Percentiles rank a stretch among this genome's conserved stretches.
Conservation (phyloP, 306 rosid species). For the Quillaja saponaria region DNA sequence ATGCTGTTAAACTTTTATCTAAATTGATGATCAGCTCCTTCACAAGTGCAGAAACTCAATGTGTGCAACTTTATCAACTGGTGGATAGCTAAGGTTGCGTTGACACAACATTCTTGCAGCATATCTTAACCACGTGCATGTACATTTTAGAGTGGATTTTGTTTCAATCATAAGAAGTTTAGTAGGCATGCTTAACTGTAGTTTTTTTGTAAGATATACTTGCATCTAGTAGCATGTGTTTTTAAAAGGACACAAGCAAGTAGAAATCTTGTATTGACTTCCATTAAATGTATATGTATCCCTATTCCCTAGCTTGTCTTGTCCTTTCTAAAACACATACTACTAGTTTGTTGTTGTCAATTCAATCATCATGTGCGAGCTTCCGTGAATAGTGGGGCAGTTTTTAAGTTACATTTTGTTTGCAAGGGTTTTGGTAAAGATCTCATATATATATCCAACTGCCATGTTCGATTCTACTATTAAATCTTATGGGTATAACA, state of each 20-base stretch:
- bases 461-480: constrained; percentile 9
- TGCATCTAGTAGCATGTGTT: too few species aligned
- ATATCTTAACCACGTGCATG: not conserved
- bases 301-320: not conserved
- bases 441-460: constrained; percentile 20
- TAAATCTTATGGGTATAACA: not conserved
- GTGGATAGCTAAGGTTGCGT: too few species aligned
- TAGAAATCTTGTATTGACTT: too few species aligned
- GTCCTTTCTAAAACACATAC: constrained; percentile 2
- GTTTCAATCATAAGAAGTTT: too few species aligned
- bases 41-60: not conserved
- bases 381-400: not conserved
- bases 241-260: too few species aligned
- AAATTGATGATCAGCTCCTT: not conserved
- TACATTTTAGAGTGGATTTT: not conserved
- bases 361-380: not conserved
- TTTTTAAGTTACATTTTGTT: constrained; percentile 19
- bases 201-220: too few species aligned
- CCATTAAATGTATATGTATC: too few species aligned
- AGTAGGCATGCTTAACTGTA: too few species aligned
- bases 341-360: not conserved
- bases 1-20: not conserved
- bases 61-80: not conserved
- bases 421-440: constrained; percentile 10
- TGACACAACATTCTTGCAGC: too few species aligned